phyloP scores from a whole-genome alignment of 2,329 filamentous ascomycete species.

The Sphaerulina musiva region DNA sequence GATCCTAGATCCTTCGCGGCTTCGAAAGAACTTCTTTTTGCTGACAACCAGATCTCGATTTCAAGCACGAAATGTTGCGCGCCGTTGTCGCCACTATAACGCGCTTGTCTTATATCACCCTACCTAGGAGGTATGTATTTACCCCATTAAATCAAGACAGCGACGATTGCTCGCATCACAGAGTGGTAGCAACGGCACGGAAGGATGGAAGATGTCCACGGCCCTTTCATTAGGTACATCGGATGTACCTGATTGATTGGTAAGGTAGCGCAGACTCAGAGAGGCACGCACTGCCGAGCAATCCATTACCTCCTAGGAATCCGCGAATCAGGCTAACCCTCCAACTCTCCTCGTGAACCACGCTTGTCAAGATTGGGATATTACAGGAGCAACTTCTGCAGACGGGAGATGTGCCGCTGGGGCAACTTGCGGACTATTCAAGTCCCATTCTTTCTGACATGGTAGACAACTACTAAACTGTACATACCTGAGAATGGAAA shows the following conservation, averaged over 20 bases:
- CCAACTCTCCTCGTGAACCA: neutral
- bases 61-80: neutral
- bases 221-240: too few species aligned
- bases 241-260: too few species aligned
- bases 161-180: neutral
- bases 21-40: neutral
- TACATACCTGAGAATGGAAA: neutral
- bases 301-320: neutral
- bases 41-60: constrained; percentile 11
- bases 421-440: neutral
- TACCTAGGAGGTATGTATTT: too few species aligned
- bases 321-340: constrained; percentile 4
- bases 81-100: too few species aligned
- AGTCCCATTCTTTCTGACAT: too few species aligned
- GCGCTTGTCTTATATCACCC: neutral
- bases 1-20: neutral
- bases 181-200: constrained; percentile 1
- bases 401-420: neutral
- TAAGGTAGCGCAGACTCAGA: neutral
- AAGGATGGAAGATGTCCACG: neutral
- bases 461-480: too few species aligned
- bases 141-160: too few species aligned
- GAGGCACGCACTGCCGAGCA: constrained; percentile 1
- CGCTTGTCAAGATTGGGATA: constrained; percentile 12
- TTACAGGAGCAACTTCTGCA: constrained; percentile 8